These are phyloP conservation scores for Pleurotus sapidus DNA, from an alignment of 768 basidiomycete species.

Conservation along the genomic window DNA sequence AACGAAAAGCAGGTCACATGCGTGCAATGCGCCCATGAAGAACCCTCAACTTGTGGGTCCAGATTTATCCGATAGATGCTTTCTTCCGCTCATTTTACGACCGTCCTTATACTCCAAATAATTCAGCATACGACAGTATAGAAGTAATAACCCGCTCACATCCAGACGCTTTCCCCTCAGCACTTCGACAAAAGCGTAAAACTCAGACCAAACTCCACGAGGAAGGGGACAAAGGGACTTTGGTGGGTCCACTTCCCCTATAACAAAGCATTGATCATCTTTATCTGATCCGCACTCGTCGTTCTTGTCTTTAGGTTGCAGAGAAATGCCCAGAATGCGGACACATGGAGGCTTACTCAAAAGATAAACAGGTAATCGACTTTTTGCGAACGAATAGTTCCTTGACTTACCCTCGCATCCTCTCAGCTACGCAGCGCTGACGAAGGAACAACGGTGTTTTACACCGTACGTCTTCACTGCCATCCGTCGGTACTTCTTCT, in stretches of 20 bases:
- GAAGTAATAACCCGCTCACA: constrained; percentile 89
- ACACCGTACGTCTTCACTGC: constrained; percentile 61
- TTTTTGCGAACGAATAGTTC: not conserved
- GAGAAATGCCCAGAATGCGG: constrained; percentile 91
- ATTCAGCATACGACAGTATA: constrained; percentile 85
- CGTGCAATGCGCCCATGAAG: constrained; percentile 84
- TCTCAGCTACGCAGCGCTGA: constrained; percentile 82
- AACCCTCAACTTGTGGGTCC: constrained; percentile 84
- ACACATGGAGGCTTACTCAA: constrained; percentile 81
- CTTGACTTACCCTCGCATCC: not conserved
- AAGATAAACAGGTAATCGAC: constrained; percentile 75
- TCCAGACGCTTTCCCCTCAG: constrained; percentile 92
- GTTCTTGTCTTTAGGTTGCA: constrained; percentile 53
- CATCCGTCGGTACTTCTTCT: constrained; percentile 9
- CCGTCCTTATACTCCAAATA: not conserved
- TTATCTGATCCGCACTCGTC: not conserved
- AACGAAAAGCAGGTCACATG: constrained; percentile 75
- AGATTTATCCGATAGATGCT: not conserved
- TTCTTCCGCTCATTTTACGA: not conserved
- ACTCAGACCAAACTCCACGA: constrained; percentile 84
- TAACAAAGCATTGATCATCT: constrained; percentile 1
- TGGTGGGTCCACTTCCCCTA: constrained; percentile 27
- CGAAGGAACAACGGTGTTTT: constrained; percentile 93
- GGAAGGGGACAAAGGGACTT: constrained; percentile 59
- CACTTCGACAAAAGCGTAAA: constrained; percentile 81